Conservation (phyloP, 192 early-diverging fungal species). For the Coemansia sp. region DNA sequence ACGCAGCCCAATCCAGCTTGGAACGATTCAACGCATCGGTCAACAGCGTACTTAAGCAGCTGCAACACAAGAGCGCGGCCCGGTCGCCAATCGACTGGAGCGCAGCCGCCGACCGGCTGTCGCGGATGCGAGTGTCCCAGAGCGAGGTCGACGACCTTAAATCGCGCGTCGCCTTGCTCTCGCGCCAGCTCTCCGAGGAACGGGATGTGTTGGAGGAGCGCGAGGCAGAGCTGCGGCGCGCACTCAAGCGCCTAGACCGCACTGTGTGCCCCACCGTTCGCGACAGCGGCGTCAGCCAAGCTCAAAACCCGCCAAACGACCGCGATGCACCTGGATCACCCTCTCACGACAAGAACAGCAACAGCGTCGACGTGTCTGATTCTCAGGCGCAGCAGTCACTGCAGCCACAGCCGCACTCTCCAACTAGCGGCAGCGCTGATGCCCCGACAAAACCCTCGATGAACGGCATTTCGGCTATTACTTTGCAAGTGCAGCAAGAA, state of each 20-base stretch:
- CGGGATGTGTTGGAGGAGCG: conserved; percentile 41
- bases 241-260: conserved; percentile 57
- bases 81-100: conserved; percentile 32
- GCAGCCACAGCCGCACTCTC: conserved; percentile 1
- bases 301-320: neutral
- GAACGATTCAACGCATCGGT: conserved; percentile 46
- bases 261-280: conserved; percentile 48
- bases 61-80: conserved; percentile 20
- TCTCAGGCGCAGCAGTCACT: neutral
- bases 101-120: conserved; percentile 33
- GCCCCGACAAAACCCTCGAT: neutral
- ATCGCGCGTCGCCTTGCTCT: conserved; percentile 33
- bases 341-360: conserved; percentile 8
- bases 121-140: conserved; percentile 26
- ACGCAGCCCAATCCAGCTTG: conserved; percentile 15
- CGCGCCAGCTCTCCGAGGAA: conserved; percentile 43
- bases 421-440: neutral
- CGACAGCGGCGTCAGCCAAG: neutral
- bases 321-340: neutral
- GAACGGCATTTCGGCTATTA: conserved; percentile 12
- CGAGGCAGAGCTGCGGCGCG: conserved; percentile 39
- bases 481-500: conserved; percentile 46
- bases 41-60: conserved; percentile 31
- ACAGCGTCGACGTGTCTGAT: neutral
- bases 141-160: conserved; percentile 41